These are phyloP conservation scores for Suhomyces terraborum DNA, from an alignment of 1,139 yeast genomes.

Conservation along the genomic window DNA sequence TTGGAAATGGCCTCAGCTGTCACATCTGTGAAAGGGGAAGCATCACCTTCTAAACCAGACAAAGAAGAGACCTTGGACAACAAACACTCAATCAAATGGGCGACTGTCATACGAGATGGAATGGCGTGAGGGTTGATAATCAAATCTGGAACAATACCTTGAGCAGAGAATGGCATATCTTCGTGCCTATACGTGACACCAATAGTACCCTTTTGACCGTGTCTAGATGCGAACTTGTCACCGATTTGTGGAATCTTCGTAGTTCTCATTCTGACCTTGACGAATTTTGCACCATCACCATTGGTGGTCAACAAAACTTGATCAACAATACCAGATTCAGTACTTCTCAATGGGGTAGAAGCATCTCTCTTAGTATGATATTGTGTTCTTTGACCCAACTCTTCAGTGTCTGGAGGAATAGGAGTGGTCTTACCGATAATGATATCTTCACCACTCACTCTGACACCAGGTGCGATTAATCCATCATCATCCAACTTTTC, in stretches of 20 bases:
- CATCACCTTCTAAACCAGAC: conserved; percentile 97
- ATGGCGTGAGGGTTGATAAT: conserved; percentile 98
- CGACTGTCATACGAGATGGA: conserved; percentile 99
- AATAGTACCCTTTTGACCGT: conserved; percentile 99
- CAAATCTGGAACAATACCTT: conserved; percentile 96
- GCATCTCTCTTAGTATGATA: conserved; percentile 98
- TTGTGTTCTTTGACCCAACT: conserved; percentile 96
- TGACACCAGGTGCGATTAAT: conserved; percentile 94
- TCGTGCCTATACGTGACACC: conserved; percentile 98
- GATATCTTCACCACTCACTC: conserved; percentile 98
- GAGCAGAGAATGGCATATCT: conserved; percentile 98
- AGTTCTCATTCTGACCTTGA: conserved; percentile 97
- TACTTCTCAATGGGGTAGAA: conserved; percentile 92
- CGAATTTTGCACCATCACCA: conserved; percentile 96
- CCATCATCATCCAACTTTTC: conserved; percentile 99
- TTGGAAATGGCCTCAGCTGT: conserved; percentile 96
- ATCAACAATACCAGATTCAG: conserved; percentile 98
- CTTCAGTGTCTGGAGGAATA: conserved; percentile 97
- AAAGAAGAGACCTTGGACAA: conserved; percentile 92
- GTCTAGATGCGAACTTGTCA: conserved; percentile 96
- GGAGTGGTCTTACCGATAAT: conserved; percentile 99
- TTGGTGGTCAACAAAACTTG: conserved; percentile 95
- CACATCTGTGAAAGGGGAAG: conserved; percentile 96
- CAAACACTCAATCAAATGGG: conserved; percentile 97
- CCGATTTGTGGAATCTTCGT: conserved; percentile 98